phyloP scores from a whole-genome alignment of 768 basidiomycete genomes.

The Agaricus blazei region DNA sequence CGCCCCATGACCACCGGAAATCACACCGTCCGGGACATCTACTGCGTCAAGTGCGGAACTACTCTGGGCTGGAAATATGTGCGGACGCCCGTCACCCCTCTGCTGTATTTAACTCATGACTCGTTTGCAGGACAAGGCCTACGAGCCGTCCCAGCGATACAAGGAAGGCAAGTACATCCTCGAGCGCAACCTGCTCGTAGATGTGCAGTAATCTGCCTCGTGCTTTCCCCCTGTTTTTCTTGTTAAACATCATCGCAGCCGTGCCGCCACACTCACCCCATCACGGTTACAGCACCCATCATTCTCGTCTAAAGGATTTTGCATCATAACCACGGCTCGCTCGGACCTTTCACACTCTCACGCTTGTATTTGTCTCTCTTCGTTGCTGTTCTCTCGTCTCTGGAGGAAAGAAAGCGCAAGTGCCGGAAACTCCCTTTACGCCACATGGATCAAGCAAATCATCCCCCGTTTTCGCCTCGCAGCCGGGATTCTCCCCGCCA shows the following conservation, averaged over 20 bases:
- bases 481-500: background rate
- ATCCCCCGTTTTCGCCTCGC: background rate
- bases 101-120: conserved; percentile 2
- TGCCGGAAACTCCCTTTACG: background rate
- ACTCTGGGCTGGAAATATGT: conserved; percentile 99
- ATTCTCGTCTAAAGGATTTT: conserved; percentile 14
- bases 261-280: background rate
- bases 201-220: conserved; percentile 58
- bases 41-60: conserved; percentile 84
- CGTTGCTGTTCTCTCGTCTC: background rate
- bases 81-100: conserved; percentile 19
- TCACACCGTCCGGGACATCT: conserved; percentile 95
- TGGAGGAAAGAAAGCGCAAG: conserved; percentile 12
- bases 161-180: conserved; percentile 99
- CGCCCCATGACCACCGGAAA: conserved; percentile 96
- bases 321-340: conserved; percentile 14
- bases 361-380: conserved; percentile 13
- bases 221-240: background rate
- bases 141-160: conserved; percentile 88
- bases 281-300: conserved; percentile 6
- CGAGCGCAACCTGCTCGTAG: conserved; percentile 84
- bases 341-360: conserved; percentile 20
- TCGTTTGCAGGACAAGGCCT: conserved; percentile 75
- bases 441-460: background rate
- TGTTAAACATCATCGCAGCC: background rate